phyloP scores from a whole-genome alignment of 2,329 filamentous ascomycete species.

The Penicillium nordicum region DNA sequence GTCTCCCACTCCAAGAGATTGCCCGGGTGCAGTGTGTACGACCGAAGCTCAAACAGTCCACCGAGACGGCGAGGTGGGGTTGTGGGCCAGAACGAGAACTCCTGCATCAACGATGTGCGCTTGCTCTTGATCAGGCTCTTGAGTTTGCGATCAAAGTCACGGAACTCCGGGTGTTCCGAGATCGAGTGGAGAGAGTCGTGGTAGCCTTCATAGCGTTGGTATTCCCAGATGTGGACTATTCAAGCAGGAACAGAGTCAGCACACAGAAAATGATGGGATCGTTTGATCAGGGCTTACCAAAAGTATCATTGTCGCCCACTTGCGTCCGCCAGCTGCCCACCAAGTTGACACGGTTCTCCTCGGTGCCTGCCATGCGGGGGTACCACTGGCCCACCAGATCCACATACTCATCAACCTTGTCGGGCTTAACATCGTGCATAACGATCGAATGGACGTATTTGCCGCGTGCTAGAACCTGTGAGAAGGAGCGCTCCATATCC shows the following conservation, averaged over 20 bases:
- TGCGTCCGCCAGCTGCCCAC: conserved; percentile 98
- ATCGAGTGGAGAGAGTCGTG: conserved; percentile 88
- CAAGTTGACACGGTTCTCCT: conserved; percentile 90
- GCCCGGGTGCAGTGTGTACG: conserved; percentile 92
- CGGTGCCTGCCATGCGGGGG: conserved; percentile 76
- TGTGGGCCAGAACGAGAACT: conserved; percentile 99
- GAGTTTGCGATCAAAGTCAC: conserved; percentile 78
- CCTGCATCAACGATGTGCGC: conserved; percentile 91
- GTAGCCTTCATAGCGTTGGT: conserved; percentile 94
- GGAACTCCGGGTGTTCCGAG: conserved; percentile 75
- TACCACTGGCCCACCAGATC: conserved; percentile 89
- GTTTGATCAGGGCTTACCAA: conserved; percentile 57
- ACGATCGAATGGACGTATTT: conserved; percentile 99
- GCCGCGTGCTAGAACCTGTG: conserved; percentile 86
- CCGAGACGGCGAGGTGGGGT: conserved; percentile 84
- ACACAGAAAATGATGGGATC: neutral
- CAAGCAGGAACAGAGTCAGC: conserved; percentile 28
- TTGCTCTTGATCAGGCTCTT: conserved; percentile 81
- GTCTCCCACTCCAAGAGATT: conserved; percentile 98
- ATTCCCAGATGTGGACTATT: conserved; percentile 98
- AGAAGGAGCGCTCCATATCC: conserved; percentile 94
- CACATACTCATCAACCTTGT: conserved; percentile 93
- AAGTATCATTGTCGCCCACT: conserved; percentile 94
- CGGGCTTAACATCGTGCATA: conserved; percentile 91
- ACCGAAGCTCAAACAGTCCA: conserved; percentile 91